phyloP scores from a whole-genome alignment of 225 moss, liverwort and hornwort genomes.

The Physcomitrium patens region DNA sequence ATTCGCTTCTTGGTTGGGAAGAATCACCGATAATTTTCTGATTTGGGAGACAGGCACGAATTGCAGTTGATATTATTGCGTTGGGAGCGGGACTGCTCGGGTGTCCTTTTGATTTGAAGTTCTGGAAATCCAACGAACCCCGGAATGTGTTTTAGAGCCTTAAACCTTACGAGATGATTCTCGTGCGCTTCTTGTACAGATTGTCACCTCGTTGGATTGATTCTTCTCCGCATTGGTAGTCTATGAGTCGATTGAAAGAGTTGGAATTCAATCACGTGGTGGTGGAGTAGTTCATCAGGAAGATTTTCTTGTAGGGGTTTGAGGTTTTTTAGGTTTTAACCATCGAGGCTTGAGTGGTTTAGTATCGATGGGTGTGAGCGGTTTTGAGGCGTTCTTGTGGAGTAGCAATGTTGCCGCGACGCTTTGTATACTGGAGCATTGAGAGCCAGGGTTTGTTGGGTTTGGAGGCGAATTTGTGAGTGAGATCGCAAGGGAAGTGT shows the following conservation, averaged over 20 bases:
- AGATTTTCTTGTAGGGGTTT: not conserved
- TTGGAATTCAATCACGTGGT: not conserved
- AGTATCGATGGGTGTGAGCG: too few species aligned
- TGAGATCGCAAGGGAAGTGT: conserved; percentile 21
- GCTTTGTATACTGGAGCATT: not conserved
- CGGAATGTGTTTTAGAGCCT: too few species aligned
- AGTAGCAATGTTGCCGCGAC: conserved; percentile 9
- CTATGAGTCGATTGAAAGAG: too few species aligned
- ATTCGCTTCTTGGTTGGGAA: too few species aligned
- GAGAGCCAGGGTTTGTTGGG: not conserved
- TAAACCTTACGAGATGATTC: too few species aligned
- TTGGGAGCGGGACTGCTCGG: too few species aligned
- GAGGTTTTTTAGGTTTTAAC: not conserved
- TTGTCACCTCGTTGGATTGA: not conserved
- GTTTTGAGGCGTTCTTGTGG: not conserved
- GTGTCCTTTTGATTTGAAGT: too few species aligned
- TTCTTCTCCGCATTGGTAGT: not conserved
- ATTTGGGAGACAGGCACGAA: too few species aligned
- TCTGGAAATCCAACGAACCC: too few species aligned
- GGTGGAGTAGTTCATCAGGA: not conserved
- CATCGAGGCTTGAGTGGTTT: not conserved
- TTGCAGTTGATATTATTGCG: too few species aligned
- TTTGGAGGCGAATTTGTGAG: not conserved
- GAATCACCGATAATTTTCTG: too few species aligned
- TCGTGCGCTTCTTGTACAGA: too few species aligned